phyloP scores from a whole-genome alignment of 148 eudicot genomes.

The Mesembryanthemum crystallinum region DNA sequence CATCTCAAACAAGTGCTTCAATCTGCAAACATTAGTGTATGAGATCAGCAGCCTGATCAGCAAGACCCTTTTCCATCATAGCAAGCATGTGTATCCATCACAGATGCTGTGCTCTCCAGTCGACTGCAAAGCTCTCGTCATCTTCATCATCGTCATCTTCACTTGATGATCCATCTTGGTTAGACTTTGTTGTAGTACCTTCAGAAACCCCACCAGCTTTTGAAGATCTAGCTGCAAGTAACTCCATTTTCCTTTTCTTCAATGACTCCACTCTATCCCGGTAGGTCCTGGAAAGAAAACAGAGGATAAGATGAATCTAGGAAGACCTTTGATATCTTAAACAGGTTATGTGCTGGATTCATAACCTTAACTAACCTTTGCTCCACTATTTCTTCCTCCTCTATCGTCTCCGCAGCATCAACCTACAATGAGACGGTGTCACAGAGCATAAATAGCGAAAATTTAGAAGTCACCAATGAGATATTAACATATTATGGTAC shows the following conservation, averaged over 20 bases:
- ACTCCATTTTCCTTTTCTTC: slow-evolving; percentile 73
- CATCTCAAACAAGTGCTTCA: background rate
- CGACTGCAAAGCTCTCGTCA: slow-evolving; percentile 53
- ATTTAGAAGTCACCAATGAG: background rate
- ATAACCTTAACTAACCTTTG: slow-evolving; percentile 53
- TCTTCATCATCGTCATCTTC: slow-evolving; percentile 71
- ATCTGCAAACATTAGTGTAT: background rate
- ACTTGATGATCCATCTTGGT: slow-evolving; percentile 67
- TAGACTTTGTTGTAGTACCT: slow-evolving; percentile 36
- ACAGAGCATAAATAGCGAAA: background rate
- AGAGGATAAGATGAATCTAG: background rate
- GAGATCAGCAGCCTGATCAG: background rate
- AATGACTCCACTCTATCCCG: slow-evolving; percentile 67
- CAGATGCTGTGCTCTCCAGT: slow-evolving; percentile 90
- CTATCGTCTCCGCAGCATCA: slow-evolving; percentile 91
- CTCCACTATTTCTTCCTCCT: slow-evolving; percentile 81
- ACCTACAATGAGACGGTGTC: slow-evolving; percentile 40
- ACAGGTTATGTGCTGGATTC: background rate
- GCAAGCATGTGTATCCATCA: slow-evolving; percentile 16
- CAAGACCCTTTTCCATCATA: background rate
- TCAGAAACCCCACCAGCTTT: slow-evolving; percentile 30
- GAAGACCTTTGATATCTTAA: background rate
- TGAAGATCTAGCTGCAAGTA: slow-evolving; percentile 53
- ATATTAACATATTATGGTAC: background rate
- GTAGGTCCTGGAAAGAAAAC: slow-evolving; percentile 40